These are phyloP conservation scores for Astragalus glycyphyllos DNA, from an alignment of 306 rosid species.

Conservation along the genomic window DNA sequence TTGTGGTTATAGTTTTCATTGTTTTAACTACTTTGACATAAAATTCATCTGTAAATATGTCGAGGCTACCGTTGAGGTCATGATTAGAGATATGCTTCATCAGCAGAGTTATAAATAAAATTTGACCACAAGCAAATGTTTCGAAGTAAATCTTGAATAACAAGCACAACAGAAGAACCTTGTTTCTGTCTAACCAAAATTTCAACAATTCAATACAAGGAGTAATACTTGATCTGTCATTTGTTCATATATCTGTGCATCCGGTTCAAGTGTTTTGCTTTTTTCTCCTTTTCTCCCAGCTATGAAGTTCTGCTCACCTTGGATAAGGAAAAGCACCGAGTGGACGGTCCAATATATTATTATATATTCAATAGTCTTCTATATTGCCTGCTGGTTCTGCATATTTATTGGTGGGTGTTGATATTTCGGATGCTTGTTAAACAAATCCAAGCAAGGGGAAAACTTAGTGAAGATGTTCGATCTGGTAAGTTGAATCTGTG, in stretches of 20 bases:
- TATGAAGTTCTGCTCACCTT: conserved; percentile 83
- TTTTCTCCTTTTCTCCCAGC: conserved; percentile 59
- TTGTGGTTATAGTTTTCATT: conserved; percentile 31
- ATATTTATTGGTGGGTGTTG: conserved; percentile 96
- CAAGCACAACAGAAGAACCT: conserved; percentile 8
- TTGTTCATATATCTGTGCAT: not conserved
- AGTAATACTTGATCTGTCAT: not conserved
- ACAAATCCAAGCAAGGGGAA: conserved; percentile 92
- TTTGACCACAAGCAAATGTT: not conserved
- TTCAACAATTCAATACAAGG: conserved; percentile 24
- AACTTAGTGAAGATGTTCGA: conserved; percentile 92
- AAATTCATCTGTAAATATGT: conserved; percentile 17
- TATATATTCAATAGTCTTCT: conserved; percentile 90
- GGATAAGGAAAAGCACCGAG: conserved; percentile 78
- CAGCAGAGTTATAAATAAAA: conserved; percentile 26
- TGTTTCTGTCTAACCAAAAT: conserved; percentile 1
- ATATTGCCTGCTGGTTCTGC: conserved; percentile 85
- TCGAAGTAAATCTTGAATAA: conserved; percentile 20
- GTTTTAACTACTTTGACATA: conserved; percentile 18
- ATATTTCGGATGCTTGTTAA: conserved; percentile 95
- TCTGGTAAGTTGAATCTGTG: conserved; percentile 72
- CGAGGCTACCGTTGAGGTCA: not conserved
- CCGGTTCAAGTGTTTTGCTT: conserved; percentile 25
- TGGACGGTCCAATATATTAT: conserved; percentile 87
- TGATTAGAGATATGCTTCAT: conserved; percentile 7